A percentile compares a stretch with the other conserved stretches of the same genome.
These are phyloP conservation scores for Tuber magnatum DNA, from an alignment of 495 filamentous ascomycete genomes.

Conservation along the genomic window DNA sequence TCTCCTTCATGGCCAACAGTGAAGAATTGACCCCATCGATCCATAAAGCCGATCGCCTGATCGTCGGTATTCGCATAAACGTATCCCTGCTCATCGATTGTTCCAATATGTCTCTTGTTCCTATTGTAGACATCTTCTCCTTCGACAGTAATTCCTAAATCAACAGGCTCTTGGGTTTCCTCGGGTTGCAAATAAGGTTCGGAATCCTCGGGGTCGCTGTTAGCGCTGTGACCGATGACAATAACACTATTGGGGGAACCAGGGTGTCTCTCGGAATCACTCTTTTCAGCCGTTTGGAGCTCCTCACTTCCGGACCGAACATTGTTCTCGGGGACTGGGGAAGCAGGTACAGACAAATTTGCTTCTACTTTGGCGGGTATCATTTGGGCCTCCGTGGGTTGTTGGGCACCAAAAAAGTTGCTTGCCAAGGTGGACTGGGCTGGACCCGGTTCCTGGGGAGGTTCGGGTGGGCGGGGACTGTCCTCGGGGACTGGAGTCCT, in stretches of 20 bases:
- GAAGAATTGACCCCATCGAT: slow-evolving; percentile 22
- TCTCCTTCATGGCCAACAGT: slow-evolving; percentile 7
- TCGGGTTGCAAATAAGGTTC: background rate
- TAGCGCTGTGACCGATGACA: background rate
- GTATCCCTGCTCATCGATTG: slow-evolving; percentile 19
- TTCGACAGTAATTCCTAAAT: background rate
- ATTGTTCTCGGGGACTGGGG: background rate
- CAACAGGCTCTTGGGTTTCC: background rate
- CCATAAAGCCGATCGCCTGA: slow-evolving; percentile 25
- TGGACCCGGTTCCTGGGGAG: background rate
- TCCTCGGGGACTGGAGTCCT: slow-evolving; percentile 6
- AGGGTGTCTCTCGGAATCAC: background rate
- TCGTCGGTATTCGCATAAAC: slow-evolving; percentile 22
- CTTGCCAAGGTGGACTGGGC: background rate
- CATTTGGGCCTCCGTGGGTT: background rate
- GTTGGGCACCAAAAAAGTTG: background rate
- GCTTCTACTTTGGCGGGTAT: background rate
- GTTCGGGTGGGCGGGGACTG: background rate
- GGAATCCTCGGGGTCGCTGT: background rate
- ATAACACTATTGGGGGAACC: background rate
- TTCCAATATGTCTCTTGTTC: slow-evolving; percentile 19
- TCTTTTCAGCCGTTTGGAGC: background rate
- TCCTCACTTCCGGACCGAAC: background rate
- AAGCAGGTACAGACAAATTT: background rate
- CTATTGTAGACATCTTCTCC: slow-evolving; percentile 19